Evolutionary conservation across 495 filamentous ascomycete species (phyloP).

Genomic region (Alectoria sarmentosa): DNA sequence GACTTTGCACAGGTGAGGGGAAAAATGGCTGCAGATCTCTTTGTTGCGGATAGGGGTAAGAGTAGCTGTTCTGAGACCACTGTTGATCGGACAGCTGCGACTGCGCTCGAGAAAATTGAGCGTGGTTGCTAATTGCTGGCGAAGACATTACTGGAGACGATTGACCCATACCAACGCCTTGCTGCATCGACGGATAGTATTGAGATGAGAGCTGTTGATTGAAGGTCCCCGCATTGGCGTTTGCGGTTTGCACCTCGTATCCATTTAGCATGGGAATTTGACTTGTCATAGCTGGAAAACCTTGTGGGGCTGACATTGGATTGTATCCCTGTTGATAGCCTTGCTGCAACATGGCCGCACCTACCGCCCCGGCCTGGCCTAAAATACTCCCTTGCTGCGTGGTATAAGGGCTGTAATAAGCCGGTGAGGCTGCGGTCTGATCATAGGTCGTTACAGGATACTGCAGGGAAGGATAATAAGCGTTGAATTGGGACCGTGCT

Average conservation of each 20-base stretch:
- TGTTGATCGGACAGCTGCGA: slow-evolving; percentile 23
- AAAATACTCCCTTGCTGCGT: slow-evolving; percentile 33
- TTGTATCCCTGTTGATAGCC: slow-evolving; percentile 23
- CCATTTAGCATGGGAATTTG: slow-evolving; percentile 19
- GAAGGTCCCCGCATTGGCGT: slow-evolving; percentile 8
- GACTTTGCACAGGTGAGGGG: slow-evolving; percentile 13
- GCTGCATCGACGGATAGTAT: slow-evolving; percentile 27
- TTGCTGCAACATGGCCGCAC: slow-evolving; percentile 29
- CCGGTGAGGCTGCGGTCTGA: slow-evolving; percentile 39
- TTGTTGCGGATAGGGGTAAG: slow-evolving; percentile 22
- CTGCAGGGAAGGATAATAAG: slow-evolving; percentile 55
- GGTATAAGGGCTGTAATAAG: slow-evolving; percentile 40
- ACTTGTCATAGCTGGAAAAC: slow-evolving; percentile 22
- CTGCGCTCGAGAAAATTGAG: slow-evolving; percentile 21
- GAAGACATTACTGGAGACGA: slow-evolving; percentile 38
- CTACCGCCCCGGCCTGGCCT: slow-evolving; percentile 25
- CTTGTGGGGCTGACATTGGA: slow-evolving; percentile 27
- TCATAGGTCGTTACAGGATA: slow-evolving; percentile 41
- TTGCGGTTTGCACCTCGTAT: slow-evolving; percentile 32
- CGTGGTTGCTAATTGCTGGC: slow-evolving; percentile 39
- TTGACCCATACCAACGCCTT: slow-evolving; percentile 31
- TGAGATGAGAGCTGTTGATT: slow-evolving; percentile 28
- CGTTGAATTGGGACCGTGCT: slow-evolving; percentile 71
- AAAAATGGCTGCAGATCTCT: slow-evolving; percentile 23
- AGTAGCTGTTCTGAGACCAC: slow-evolving; percentile 22